Conservation (phyloP, 805 yeast species). For the Candida schatavii region DNA sequence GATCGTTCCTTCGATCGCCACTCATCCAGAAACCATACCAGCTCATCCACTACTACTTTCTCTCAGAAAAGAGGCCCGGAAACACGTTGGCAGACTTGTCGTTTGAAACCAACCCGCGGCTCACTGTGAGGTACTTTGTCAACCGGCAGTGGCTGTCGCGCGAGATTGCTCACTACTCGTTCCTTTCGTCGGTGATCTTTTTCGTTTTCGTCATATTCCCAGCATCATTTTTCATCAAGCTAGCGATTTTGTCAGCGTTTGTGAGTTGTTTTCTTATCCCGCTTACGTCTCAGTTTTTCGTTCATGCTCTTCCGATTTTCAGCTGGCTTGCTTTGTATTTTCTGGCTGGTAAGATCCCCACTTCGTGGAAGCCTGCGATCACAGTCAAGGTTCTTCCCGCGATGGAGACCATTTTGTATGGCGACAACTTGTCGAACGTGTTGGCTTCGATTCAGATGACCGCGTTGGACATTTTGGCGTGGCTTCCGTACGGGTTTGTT, state of each 20-base stretch:
- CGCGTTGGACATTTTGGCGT: constrained; percentile 77
- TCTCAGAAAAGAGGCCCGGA: constrained; percentile 51
- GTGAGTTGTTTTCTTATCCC: constrained; percentile 60
- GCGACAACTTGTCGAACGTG: constrained; percentile 83
- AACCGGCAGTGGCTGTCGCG: constrained; percentile 39
- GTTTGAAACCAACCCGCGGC: constrained; percentile 45
- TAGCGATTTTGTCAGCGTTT: constrained; percentile 40
- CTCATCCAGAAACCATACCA: constrained; percentile 37
- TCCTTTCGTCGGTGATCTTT: constrained; percentile 49
- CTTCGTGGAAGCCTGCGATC: constrained; percentile 79
- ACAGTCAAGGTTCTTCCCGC: constrained; percentile 87
- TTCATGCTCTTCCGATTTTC: constrained; percentile 77
- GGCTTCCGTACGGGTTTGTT: constrained; percentile 91
- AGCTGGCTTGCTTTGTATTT: constrained; percentile 85
- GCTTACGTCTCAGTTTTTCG: constrained; percentile 76
- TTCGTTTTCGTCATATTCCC: constrained; percentile 62
- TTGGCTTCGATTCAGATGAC: constrained; percentile 70
- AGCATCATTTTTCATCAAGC: constrained; percentile 43
- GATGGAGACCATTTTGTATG: constrained; percentile 86
- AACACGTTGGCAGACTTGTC: constrained; percentile 49
- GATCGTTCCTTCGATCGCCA: constrained; percentile 17
- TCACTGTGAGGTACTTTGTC: constrained; percentile 40
- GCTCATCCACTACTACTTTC: constrained; percentile 49
- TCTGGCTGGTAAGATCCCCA: constrained; percentile 71
- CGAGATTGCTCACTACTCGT: constrained; percentile 54